Evolutionary conservation across 768 basidiomycete species (phyloP).

Genomic region (Boletus rex-veris): DNA sequence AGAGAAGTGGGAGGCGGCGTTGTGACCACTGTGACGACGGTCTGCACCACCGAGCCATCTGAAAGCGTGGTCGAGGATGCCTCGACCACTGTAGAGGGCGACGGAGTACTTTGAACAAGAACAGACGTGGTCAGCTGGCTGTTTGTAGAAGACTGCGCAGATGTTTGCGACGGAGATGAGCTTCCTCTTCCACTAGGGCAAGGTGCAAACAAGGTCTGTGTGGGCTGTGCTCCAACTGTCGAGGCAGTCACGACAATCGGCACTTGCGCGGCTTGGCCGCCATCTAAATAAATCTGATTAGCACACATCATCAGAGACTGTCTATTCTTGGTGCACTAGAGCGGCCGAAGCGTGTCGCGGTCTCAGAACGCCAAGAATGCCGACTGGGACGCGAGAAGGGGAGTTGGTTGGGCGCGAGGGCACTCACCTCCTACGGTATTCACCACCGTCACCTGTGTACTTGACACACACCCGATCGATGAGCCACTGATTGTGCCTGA

Average conservation of each 20-base stretch:
- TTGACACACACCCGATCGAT: conserved; percentile 29
- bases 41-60: conserved; percentile 39
- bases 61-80: conserved; percentile 36
- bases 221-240: conserved; percentile 28
- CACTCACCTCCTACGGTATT: conserved; percentile 37
- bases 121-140: conserved; percentile 21
- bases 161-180: conserved; percentile 9
- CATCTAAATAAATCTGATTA: conserved; percentile 23
- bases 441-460: conserved; percentile 25
- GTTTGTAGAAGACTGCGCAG: conserved; percentile 4
- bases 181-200: conserved; percentile 28
- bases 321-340: background rate
- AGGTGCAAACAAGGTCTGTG: conserved; percentile 42
- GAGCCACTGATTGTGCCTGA: conserved; percentile 26
- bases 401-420: background rate
- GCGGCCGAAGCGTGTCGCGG: conserved; percentile 17
- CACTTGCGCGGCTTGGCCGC: conserved; percentile 34
- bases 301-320: background rate
- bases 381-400: background rate
- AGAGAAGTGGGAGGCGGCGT: conserved; percentile 34
- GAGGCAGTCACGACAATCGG: conserved; percentile 39
- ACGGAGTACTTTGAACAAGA: conserved; percentile 28
- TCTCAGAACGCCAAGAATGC: conserved; percentile 4
- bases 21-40: conserved; percentile 36
- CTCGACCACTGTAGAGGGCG: conserved; percentile 32